Base-by-base conservation (phyloP, 306 rosid genomes). In the Medicago lupulina region DNA sequence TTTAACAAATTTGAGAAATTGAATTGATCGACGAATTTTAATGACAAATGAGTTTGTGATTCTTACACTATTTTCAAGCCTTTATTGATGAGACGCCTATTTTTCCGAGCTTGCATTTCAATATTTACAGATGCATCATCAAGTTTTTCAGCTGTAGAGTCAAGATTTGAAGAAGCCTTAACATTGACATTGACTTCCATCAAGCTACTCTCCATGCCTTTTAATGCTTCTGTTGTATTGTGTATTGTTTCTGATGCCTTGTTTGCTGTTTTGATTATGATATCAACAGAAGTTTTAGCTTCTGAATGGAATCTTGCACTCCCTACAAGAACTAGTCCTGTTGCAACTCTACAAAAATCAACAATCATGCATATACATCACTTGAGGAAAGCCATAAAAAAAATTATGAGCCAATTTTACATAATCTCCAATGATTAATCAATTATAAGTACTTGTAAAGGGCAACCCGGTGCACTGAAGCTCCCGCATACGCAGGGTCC, bases 201-300 rank as follows among this genome's bases (percentile, higher is more conserved):
- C 3, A 87, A 62, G 78, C 77, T 89, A 54, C 39, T 73, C 57
- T 81, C 75, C 71, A 93, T 72, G 71, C 73, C 87, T 73, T 79
- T 89, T 74, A 90, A 82, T 0, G 90, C 91, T 76, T 82, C 90
- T 31, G 95, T 81, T 75, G 98, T 90, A 73, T 83, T 87, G 77
- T 87, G 76, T 39, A 93, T 74, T 10, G 95, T 89, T 46, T 82
- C 80, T 40, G 96, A 85, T 59, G 98, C 98, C n/a, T 87, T 84
- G 53, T 87, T 84, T 39, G 97, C 97, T 12, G 96, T 89, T 72
- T 85, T 80, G 31, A 90, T 90, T 73, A 93, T 81, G 16, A 92
- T 87, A 31, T 86, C 76, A 77, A 89, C 95, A 18, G 91, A 85
- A 6, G 67, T 59, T 67, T 83, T 84, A 0, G 93, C 98, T 67